Evolutionary conservation across 2,329 filamentous ascomycete genomes (phyloP), one percentile per base, ranked within the genome.

Genomic region (Aspergillus niger): DNA sequence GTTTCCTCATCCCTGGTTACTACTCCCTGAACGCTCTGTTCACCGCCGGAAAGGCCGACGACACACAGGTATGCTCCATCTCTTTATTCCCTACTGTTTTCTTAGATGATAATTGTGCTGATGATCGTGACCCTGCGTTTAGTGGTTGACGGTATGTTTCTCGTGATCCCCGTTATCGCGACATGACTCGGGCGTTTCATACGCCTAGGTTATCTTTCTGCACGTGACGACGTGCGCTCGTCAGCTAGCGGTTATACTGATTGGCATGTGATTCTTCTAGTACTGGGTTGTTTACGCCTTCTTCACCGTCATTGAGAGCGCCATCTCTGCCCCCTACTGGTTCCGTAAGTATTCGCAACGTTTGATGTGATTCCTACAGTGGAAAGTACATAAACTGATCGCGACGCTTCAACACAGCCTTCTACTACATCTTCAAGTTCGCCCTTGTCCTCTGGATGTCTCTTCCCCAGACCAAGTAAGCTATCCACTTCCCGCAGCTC

Each of bases 391-490:
- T 55, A n/a, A 58, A 43, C 69, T 78, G 61, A 76, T 65, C 26
- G 62, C 43, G 24, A 36, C 32, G 13, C 44, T 28, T 24, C 26
- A 54, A 58, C 15, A 63, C 59, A 82, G 80, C 95, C 76, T 99
- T 99, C 84, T 99, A 99, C 90, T 99, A 91, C 82, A 94, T 93
- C 77, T 98, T 99, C 90, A 99, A 99, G 87, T 97, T 99, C 77
- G 83, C 96, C 76, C 90, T 98, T 78, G 86, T 98, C 72, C 89
- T 99, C 78, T 99, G 95, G 95, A 92, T 99, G 82, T 89, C 94
- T 71, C 92, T 99, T 74, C 95, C 95, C 78, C 86, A 91, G 79
- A 97, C 96, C 84, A 84, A 85, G 94, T 97, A 89, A 77, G 89
- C 82, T 47, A 55, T 52, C 24, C 53, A 15, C 22, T 17, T 39